phyloP scores from a whole-genome alignment of 768 basidiomycete genomes.

The Nidularia sp. region DNA sequence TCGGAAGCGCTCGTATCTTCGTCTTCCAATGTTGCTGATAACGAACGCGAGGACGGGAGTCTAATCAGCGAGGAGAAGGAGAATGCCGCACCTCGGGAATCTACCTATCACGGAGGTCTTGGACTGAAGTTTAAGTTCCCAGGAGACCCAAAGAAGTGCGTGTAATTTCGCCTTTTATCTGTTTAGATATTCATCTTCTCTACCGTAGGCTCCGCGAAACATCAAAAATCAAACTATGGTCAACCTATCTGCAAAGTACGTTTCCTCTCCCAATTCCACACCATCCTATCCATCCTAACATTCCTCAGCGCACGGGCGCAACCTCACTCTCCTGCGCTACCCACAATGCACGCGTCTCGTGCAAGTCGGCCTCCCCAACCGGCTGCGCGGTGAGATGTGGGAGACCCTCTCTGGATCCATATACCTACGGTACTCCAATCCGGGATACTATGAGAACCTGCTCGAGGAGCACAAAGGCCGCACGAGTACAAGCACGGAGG shows the following conservation, averaged over 20 bases:
- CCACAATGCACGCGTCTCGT: conserved; percentile 96
- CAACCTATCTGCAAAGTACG: conserved; percentile 76
- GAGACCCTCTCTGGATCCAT: conserved; percentile 94
- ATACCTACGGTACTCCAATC: conserved; percentile 84
- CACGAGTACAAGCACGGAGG: conserved; percentile 87
- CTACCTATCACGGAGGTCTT: conserved; percentile 71
- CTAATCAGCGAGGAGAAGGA: conserved; percentile 53
- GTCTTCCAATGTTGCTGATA: conserved; percentile 52
- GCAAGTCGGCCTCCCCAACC: conserved; percentile 93
- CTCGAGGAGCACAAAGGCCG: conserved; percentile 75
- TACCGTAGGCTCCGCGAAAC: conserved; percentile 72
- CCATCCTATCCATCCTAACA: conserved; percentile 7
- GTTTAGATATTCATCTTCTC: not conserved
- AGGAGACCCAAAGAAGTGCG: conserved; percentile 88
- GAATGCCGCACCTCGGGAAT: conserved; percentile 37
- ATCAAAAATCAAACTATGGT: conserved; percentile 96
- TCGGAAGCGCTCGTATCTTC: conserved; percentile 81
- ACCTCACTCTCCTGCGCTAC: conserved; percentile 92
- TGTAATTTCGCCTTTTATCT: conserved; percentile 3
- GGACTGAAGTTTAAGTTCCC: conserved; percentile 86
- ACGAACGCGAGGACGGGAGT: conserved; percentile 67
- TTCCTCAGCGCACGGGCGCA: conserved; percentile 79
- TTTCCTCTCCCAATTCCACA: conserved; percentile 1
- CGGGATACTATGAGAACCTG: conserved; percentile 74
- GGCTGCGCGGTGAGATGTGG: conserved; percentile 96